Evolutionary conservation across 345 rosid genomes (phyloP).

Genomic region (Boechera retrofracta): DNA sequence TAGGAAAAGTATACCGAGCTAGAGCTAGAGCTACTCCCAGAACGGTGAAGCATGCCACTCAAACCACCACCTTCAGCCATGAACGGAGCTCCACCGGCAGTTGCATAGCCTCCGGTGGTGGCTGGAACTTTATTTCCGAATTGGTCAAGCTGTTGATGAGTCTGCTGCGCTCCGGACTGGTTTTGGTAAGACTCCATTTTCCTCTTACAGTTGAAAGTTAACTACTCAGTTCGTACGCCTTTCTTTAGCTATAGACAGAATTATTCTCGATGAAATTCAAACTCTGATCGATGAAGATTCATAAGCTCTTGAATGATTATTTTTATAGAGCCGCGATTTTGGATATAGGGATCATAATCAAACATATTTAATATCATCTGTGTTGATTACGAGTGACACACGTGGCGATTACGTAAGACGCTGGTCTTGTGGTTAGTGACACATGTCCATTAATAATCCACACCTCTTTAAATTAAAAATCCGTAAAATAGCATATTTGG

Average conservation of each 20-base stretch:
- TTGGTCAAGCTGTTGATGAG: conserved; percentile 37
- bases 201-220: not conserved
- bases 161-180: conserved; percentile 43
- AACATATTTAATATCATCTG: not conserved
- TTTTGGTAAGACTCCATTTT: conserved; percentile 42
- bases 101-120: conserved; percentile 33
- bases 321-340: not conserved
- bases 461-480: no score
- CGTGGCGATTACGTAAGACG: conserved; percentile 29
- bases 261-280: not conserved
- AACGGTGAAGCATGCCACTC: conserved; percentile 42
- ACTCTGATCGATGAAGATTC: not conserved
- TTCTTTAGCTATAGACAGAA: not conserved
- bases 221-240: not conserved
- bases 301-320: not conserved
- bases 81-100: conserved; percentile 16
- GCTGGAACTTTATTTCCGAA: conserved; percentile 38
- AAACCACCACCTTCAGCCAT: conserved; percentile 40
- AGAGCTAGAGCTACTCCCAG: conserved; percentile 46
- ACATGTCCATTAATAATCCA: not conserved
- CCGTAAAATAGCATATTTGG: no score
- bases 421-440: not conserved
- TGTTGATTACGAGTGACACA: conserved; percentile 11
- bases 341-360: conserved; percentile 22
- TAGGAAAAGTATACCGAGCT: conserved; percentile 36